Percentiles rank a stretch among this genome's conserved stretches.
Conservation (phyloP, 345 rosid species). For the Geranium rotundifolium region DNA sequence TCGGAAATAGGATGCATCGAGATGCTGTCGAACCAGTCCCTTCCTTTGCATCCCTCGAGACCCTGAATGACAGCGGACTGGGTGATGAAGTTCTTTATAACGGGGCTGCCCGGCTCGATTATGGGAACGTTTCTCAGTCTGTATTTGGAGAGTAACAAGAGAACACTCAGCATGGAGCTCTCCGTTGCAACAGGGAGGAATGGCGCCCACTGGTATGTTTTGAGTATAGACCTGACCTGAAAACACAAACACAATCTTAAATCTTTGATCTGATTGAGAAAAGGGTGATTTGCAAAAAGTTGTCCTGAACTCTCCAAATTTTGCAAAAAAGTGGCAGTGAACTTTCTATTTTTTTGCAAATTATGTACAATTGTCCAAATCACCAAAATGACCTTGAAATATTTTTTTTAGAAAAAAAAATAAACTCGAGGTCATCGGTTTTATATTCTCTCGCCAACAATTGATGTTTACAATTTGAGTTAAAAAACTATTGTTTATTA, state of each 20-base stretch:
- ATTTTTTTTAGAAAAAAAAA: too few relatives aligned
- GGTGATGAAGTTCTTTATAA: conserved; percentile 70
- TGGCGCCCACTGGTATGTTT: conserved; percentile 72
- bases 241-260: neutral
- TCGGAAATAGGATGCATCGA: conserved; percentile 50
- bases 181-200: conserved; percentile 64
- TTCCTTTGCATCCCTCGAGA: conserved; percentile 68
- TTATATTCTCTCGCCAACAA: too few relatives aligned
- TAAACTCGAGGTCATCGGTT: too few relatives aligned
- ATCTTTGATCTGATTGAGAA: too few relatives aligned
- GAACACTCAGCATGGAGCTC: conserved; percentile 71
- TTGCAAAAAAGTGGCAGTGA: too few relatives aligned
- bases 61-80: conserved; percentile 78
- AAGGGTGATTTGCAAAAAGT: too few relatives aligned
- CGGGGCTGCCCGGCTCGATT: conserved; percentile 51
- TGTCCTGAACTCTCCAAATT: too few relatives aligned
- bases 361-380: too few relatives aligned
- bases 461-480: too few relatives aligned
- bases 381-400: too few relatives aligned
- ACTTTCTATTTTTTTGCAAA: too few relatives aligned
- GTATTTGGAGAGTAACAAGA: conserved; percentile 73
- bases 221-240: conserved; percentile 64
- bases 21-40: conserved; percentile 87
- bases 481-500: too few relatives aligned
- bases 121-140: conserved; percentile 72